Conservation (phyloP, 768 basidiomycete species). For the Naganishia kalamii region DNA sequence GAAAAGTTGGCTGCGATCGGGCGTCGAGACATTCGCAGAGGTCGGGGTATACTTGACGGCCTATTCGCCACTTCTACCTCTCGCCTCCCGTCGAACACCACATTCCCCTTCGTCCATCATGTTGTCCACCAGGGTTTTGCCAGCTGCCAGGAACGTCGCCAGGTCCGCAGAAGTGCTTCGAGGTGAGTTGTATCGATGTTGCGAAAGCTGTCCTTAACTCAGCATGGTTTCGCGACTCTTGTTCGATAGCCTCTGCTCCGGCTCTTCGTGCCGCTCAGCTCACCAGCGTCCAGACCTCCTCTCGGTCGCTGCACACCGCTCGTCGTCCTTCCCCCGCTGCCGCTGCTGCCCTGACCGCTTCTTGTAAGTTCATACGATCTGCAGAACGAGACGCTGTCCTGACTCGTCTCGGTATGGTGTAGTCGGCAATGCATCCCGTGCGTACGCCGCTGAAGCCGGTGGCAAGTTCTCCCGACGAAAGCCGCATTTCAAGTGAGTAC, state of each 20-base stretch:
- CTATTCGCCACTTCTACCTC: background rate
- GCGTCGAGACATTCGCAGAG: too few relatives aligned
- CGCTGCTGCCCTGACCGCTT: slow-evolving; percentile 1
- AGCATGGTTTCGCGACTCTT: background rate
- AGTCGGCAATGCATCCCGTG: slow-evolving; percentile 19
- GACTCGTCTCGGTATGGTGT: background rate
- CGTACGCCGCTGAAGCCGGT: slow-evolving; percentile 44
- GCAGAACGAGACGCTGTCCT: background rate
- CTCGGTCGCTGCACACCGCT: slow-evolving; percentile 5
- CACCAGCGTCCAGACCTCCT: background rate
- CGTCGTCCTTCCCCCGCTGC: slow-evolving; percentile 4
- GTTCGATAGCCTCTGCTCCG: background rate
- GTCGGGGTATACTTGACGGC: too few relatives aligned
- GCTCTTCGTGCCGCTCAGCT: slow-evolving; percentile 9
- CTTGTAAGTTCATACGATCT: background rate
- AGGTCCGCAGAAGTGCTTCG: slow-evolving; percentile 10
- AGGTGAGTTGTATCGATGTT: slow-evolving; percentile 2
- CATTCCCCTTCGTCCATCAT: background rate
- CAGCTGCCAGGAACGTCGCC: slow-evolving; percentile 17
- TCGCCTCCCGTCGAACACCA: background rate
- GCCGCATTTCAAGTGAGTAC: slow-evolving; percentile 48
- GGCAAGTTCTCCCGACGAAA: slow-evolving; percentile 45
- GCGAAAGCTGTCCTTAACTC: background rate
- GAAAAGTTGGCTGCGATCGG: too few relatives aligned
- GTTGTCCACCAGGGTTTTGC: slow-evolving; percentile 12